Evolutionary conservation across 2,329 filamentous ascomycete species (phyloP), one percentile per base, ranked within the genome.

Genomic region (Penicillium capsulatum): DNA sequence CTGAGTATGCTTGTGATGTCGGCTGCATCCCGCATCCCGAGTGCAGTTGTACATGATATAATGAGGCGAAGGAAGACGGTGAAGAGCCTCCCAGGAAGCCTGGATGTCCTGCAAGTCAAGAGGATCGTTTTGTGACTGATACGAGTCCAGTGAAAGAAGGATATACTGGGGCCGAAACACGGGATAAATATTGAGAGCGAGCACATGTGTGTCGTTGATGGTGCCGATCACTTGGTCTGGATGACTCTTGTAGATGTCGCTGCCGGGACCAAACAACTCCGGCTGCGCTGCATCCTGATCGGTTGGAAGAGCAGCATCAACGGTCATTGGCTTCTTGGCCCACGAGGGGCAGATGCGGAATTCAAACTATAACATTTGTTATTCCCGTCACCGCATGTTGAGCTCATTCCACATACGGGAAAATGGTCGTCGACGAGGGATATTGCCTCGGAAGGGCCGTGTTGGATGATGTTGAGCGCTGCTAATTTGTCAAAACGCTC

Each of bases 1-100:
- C 33, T 76, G 73, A 43, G 75, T 43, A 55, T 75, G 72, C 53
- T 76, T 76, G 45, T 76, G 73, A 34, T 67, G 50, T 7, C 72
- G 51, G 36, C 69, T 73, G 37, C 70, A 71, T 1, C 72, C 72
- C 5, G 66, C 68, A 3, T 58, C 58, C 27, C 63, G 59, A 0
- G 65, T 64, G 51, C 73, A 72, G 47, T 76, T 76, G 56, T 66
- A 76, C 13, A 75, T 67, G 10, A 64, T 53, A 40, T 69, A 63
- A 42, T 68, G 60, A 4, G 62, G 52, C 6, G 45, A 54, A 3
- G 46, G 40, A 10, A 67, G 44, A 0, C 44, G 34, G 3, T 46
- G 45, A 13, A 73, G 38, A 1, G 66, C 53, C 13, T 31, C 36
- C 59, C 59, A 57, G 7, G 63, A 62, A 2, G 67, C 71, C 1